Base-by-base conservation (phyloP, 805 yeast genomes). In the Saturnispora mendoncae region DNA sequence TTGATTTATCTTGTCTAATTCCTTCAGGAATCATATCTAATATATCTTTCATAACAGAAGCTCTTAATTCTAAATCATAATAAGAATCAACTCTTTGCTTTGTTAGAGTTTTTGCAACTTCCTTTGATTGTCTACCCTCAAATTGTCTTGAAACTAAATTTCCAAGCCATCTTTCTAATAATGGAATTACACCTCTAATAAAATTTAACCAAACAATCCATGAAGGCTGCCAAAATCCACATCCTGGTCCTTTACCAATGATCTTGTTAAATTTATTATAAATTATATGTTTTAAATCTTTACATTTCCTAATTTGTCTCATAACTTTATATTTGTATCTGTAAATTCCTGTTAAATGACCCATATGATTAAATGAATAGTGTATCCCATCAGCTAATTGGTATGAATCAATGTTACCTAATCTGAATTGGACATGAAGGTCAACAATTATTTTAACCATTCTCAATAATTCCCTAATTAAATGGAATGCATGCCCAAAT, bases 201-300 rank as follows among this genome's bases (percentile, higher is more conserved):
- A 90, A 90, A 40, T 78, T 83, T 2, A 92, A 66, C 99, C 98
- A 92, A 1, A 88, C 90, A 51, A 96, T 68, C 98, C 97, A 92
- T 1, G 96, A 84, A 0, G 98, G 98, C 56, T 92, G 97, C 99
- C 99, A 92, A 59, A 92, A 84, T 1, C 99, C 99, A 65, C 95
- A 84, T 0, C 98, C 98, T 1, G 98, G 97, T 2, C 98, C 98
- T 56, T 90, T 92, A 0, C 97, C 97, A 20, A 92, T 83, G n/a
- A 75, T 67, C 28, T 71, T 68, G 55, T 92, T 92, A 65, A 92
- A 92, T 46, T 81, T 69, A 48, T 84, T 72, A 56, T 92, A 92
- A 1, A 92, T 81, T 6, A 90, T 79, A 57, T 92, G 98, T 61
- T 92, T 92, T 53, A 92, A 64, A 61, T 92, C 98, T 58, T 92